Conservation (phyloP, 2,329 filamentous ascomycete species). For the Allantophomopsis cytisporea region DNA sequence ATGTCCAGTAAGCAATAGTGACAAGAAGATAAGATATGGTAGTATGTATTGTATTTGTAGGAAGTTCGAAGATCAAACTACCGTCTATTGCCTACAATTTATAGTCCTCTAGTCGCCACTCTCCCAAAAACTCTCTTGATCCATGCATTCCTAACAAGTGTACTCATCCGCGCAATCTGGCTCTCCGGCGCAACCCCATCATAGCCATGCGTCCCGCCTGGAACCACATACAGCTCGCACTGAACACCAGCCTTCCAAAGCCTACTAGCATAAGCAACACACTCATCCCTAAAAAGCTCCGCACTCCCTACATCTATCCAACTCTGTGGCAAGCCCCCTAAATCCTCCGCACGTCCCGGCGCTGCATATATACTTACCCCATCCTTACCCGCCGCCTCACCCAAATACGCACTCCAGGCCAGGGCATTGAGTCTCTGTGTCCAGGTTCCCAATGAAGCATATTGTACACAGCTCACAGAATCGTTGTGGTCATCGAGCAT, state of each 20-base stretch:
- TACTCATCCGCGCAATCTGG: no score
- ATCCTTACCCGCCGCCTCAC: conserved; percentile 12
- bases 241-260: conserved; percentile 18
- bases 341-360: conserved; percentile 15
- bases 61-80: no score
- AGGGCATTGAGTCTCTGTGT: conserved; percentile 15
- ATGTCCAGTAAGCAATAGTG: no score
- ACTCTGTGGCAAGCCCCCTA: conserved; percentile 16
- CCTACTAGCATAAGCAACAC: conserved; percentile 17
- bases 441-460: conserved; percentile 16
- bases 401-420: conserved; percentile 18
- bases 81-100: no score
- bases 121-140: no score
- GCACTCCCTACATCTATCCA: conserved; percentile 20
- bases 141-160: no score
- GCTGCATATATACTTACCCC: conserved; percentile 18
- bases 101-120: no score
- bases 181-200: conserved; percentile 4
- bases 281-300: conserved; percentile 20
- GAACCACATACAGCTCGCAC: conserved; percentile 20
- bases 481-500: conserved; percentile 26
- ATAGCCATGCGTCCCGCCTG: conserved; percentile 20
- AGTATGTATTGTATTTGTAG: no score
- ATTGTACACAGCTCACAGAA: conserved; percentile 15
- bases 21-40: no score